Evolutionary conservation across 192 early-diverging fungal genomes (phyloP).

Genomic region (Coemansia sp.): DNA sequence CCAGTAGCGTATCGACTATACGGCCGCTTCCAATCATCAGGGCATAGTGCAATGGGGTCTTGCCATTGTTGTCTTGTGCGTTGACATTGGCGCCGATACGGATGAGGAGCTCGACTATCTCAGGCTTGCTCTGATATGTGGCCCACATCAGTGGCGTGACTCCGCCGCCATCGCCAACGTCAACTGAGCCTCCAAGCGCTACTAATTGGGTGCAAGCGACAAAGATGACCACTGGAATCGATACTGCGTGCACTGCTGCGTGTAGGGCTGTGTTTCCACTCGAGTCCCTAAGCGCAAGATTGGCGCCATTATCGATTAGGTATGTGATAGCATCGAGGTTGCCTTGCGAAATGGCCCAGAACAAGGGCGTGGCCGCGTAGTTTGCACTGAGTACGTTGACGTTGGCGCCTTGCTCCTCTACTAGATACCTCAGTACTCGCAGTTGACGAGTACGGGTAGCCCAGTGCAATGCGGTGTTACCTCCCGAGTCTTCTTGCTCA

Average conservation of each 20-base stretch:
- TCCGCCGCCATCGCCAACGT: constrained; percentile 72
- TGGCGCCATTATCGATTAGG: constrained; percentile 77
- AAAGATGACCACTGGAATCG: constrained; percentile 75
- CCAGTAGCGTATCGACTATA: constrained; percentile 69
- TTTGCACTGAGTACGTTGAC: constrained; percentile 78
- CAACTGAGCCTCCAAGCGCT: constrained; percentile 60
- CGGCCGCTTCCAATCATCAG: constrained; percentile 64
- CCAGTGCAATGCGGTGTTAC: constrained; percentile 82
- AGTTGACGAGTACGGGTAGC: constrained; percentile 80
- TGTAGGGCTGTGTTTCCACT: constrained; percentile 92
- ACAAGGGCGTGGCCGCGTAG: constrained; percentile 83
- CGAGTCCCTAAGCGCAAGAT: constrained; percentile 71
- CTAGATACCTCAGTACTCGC: constrained; percentile 70
- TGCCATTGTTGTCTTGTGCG: constrained; percentile 69
- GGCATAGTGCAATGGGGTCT: constrained; percentile 92
- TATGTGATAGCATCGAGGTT: constrained; percentile 73
- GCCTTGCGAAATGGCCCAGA: constrained; percentile 87
- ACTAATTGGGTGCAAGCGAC: constrained; percentile 69
- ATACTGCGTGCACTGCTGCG: constrained; percentile 83
- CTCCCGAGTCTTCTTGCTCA: constrained; percentile 66
- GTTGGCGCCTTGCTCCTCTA: constrained; percentile 71
- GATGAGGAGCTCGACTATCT: constrained; percentile 71
- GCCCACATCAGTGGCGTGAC: constrained; percentile 96
- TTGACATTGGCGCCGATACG: constrained; percentile 71
- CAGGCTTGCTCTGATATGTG: constrained; percentile 81